Percentiles rank a stretch among this genome's conserved stretches.
Evolutionary conservation across 1,139 yeast species (phyloP).

Genomic region (Yamadazyma conglobata): DNA sequence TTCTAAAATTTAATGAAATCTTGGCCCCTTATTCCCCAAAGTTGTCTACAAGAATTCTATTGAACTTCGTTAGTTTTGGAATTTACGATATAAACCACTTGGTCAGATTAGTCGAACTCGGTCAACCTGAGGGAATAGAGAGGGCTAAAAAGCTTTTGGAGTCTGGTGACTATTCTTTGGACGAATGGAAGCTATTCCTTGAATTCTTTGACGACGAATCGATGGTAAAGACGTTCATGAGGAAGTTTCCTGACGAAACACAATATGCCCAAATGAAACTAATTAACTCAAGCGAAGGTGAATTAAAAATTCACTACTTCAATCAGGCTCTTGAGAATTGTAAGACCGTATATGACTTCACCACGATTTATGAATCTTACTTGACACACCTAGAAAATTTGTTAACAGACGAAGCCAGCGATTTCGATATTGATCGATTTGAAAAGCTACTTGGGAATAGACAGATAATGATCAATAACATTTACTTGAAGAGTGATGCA

Average conservation of each 20-base stretch:
- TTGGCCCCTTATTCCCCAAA: conserved; percentile 19
- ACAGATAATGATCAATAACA: conserved; percentile 58
- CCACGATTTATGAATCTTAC: conserved; percentile 59
- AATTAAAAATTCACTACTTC: conserved; percentile 39
- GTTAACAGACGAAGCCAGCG: conserved; percentile 19
- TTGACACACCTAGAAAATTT: conserved; percentile 30
- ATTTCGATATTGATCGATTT: conserved; percentile 46
- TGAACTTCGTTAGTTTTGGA: conserved; percentile 10
- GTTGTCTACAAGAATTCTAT: conserved; percentile 8
- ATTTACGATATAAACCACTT: conserved; percentile 10
- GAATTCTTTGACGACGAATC: conserved; percentile 24
- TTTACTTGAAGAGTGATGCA: conserved; percentile 58
- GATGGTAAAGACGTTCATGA: conserved; percentile 14
- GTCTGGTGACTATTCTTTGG: conserved; percentile 3
- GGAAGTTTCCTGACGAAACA: conserved; percentile 59
- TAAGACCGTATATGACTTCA: conserved; percentile 58
- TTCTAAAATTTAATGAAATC: conserved; percentile 47
- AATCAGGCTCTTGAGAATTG: conserved; percentile 47
- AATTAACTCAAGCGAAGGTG: conserved; percentile 22
- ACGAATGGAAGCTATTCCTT: conserved; percentile 12
- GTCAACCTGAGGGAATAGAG: conserved; percentile 1
- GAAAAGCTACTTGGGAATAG: conserved; percentile 57
- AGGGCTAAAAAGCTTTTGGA: conserved; percentile 1
- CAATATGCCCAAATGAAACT: conserved; percentile 49
- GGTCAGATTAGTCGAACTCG: conserved; percentile 10